Conservation (phyloP, 805 yeast genomes). For the Clavispora vitiphila region DNA sequence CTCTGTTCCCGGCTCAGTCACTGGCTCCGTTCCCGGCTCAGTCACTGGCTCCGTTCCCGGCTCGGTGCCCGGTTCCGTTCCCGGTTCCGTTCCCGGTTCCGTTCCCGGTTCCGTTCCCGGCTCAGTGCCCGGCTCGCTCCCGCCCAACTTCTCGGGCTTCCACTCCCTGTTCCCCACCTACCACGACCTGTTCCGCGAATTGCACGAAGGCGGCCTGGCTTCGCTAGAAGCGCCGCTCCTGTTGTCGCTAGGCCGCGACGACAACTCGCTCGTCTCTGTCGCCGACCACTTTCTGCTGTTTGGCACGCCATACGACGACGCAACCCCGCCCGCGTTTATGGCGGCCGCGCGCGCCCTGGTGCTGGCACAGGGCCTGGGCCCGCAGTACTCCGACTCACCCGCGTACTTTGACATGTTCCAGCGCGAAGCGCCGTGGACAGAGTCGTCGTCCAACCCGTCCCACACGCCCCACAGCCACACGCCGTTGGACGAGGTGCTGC, state of each 20-base stretch:
- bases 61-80: too few species aligned
- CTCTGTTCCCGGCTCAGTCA: too few species aligned
- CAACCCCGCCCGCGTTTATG: neutral
- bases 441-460: neutral
- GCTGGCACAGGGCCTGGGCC: slow-evolving; percentile 2
- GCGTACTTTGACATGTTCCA: neutral
- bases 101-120: too few species aligned
- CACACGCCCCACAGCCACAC: neutral
- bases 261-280: slow-evolving; percentile 26
- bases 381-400: neutral
- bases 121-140: neutral
- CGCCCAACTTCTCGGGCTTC: neutral
- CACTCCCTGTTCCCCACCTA: neutral
- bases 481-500: slow-evolving; percentile 1
- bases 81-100: too few species aligned
- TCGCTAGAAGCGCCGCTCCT: slow-evolving; percentile 5
- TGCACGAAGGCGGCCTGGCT: neutral
- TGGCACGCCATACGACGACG: slow-evolving; percentile 15
- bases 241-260: slow-evolving; percentile 17
- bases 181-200: too few species aligned
- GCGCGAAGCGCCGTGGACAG: slow-evolving; percentile 1
- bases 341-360: neutral
- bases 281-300: slow-evolving; percentile 24
- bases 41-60: too few species aligned
- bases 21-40: too few species aligned